These are phyloP conservation scores for Groenewaldozyma tartarivorans DNA, from an alignment of 805 yeast species.

Conservation along the genomic window DNA sequence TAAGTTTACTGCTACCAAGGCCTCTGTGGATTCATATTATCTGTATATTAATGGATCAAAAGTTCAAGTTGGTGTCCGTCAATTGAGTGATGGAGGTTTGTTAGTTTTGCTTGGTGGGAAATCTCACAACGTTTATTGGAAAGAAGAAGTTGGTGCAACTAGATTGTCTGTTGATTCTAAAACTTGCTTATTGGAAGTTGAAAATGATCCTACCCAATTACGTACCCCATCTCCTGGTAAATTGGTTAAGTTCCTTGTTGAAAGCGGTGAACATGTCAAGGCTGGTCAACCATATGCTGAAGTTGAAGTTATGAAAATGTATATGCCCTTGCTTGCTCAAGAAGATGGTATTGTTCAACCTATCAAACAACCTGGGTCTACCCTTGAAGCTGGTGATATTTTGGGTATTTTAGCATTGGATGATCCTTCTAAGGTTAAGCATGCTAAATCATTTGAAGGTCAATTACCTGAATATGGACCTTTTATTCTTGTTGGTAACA, in stretches of 20 bases:
- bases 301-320: constrained; percentile 99
- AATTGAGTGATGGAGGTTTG: constrained; percentile 92
- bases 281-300: constrained; percentile 96
- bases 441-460: constrained; percentile 91
- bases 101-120: constrained; percentile 82
- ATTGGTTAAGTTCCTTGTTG: constrained; percentile 84
- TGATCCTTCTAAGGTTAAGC: constrained; percentile 95
- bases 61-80: constrained; percentile 75
- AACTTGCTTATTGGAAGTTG: constrained; percentile 88
- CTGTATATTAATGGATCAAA: constrained; percentile 90
- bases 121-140: constrained; percentile 94
- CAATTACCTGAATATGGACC: constrained; percentile 83
- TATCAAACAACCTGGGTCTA: constrained; percentile 97
- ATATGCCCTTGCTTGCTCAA: constrained; percentile 91
- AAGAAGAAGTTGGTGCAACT: constrained; percentile 93
- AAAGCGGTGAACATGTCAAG: constrained; percentile 84
- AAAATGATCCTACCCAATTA: constrained; percentile 96
- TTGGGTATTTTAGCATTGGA: constrained; percentile 90
- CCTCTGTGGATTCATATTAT: constrained; percentile 77
- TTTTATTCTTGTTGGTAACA: constrained; percentile 74
- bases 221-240: constrained; percentile 99
- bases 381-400: constrained; percentile 92
- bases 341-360: constrained; percentile 90
- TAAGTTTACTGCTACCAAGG: constrained; percentile 91
- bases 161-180: constrained; percentile 91